Evolutionary conservation across 257 asterid species (phyloP), one percentile per base, ranked within the genome.

Genomic region (Salvia rosmarinus): DNA sequence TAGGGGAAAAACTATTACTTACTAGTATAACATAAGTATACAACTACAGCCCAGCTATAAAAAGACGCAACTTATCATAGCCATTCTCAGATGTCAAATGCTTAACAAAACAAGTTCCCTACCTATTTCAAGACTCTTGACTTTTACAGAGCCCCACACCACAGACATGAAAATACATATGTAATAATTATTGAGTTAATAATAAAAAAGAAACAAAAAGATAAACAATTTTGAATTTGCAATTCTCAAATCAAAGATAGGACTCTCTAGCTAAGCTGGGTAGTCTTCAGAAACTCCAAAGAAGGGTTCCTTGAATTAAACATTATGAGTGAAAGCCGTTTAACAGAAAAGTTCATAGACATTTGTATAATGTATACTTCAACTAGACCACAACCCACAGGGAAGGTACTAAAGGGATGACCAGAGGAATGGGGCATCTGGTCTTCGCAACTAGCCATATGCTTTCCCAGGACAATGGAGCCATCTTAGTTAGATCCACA

Each of bases 81-180:
- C 32, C 32, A 28, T 28, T 28, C 32, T 6, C 40, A 35, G 40
- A 35, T 35, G 7, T 35, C 59, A 65, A 35, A 50, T 47, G 17
- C 43, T 10, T 8, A 40, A 47, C n/a, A 51, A 23, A 12, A 8
- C 28, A 47, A 50, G 67, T 52, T 3, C 46, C 40, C 57, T 37
- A 65, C 60, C 40, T 55, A 57, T 49, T 55, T 47, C n/a, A 61
- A 59, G 74, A 61, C 11, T 39, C 43, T 16, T 59, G 70, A 51
- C 67, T 52, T 54, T 64, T 56, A 47, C 20, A 34, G 20, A 25
- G 43, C 40, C 50, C 34, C 62, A 66, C 58, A 62, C 44, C 37
- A 56, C 17, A 68, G 11, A 32, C 2, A 49, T 47, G 44, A 65
- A 57, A 57, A 30, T 14, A 28, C 11, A 28, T 4, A 5, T 6